Conservation (phyloP, 495 filamentous ascomycete genomes). For the Neurospora pannonica region DNA sequence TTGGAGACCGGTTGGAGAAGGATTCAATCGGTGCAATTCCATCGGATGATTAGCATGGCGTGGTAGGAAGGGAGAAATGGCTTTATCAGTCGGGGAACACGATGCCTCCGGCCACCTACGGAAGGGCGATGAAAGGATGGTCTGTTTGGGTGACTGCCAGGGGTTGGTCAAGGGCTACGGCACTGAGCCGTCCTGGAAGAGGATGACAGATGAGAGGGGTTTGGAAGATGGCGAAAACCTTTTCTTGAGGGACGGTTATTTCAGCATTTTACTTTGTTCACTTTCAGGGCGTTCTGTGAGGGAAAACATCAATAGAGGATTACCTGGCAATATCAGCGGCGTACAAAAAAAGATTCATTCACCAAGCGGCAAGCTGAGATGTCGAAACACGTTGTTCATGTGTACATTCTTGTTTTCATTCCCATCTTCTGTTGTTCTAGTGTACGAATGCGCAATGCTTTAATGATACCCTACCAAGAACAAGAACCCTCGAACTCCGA, state of each 20-base stretch:
- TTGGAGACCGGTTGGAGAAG: not conserved
- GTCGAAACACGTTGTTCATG: not conserved
- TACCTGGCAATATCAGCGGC: not conserved
- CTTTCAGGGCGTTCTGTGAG: constrained; percentile 1
- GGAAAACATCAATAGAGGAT: not conserved
- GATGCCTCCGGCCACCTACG: not conserved
- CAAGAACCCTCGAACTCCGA: not conserved
- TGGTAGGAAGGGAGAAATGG: not conserved
- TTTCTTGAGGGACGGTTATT: not conserved
- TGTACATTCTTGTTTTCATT: not conserved
- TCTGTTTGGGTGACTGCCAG: not conserved
- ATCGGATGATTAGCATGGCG: not conserved
- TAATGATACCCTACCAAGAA: not conserved
- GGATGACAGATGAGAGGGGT: not conserved
- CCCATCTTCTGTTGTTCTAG: not conserved
- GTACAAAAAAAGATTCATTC: not conserved
- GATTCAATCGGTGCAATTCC: not conserved
- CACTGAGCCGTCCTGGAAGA: not conserved
- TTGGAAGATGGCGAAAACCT: not conserved
- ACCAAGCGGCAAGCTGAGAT: not conserved
- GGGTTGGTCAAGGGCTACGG: not conserved
- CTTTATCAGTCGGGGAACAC: not conserved
- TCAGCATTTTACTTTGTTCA: not conserved
- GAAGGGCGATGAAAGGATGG: not conserved
- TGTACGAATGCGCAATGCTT: not conserved